Evolutionary conservation across 2,329 filamentous ascomycete genomes (phyloP).

Genomic region (Colletotrichum sansevieriae): DNA sequence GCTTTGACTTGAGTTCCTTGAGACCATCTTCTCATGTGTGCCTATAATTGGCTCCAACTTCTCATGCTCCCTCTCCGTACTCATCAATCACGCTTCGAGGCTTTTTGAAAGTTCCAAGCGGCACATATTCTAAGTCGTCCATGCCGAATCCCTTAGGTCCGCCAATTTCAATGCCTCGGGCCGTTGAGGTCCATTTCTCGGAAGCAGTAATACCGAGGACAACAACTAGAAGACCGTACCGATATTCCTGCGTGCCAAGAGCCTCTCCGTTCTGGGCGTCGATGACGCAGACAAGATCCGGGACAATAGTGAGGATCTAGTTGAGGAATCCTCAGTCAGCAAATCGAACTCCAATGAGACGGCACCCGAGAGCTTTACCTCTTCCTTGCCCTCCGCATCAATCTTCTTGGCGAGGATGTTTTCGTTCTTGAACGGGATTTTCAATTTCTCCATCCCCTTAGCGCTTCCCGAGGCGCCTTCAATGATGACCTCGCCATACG

Average conservation of each 20-base stretch:
- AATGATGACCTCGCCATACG: constrained; percentile 71
- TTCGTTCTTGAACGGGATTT: constrained; percentile 81
- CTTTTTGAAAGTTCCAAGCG: constrained; percentile 58
- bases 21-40: no score
- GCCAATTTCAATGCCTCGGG: constrained; percentile 56
- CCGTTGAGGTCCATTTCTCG: constrained; percentile 58
- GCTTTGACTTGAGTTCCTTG: no score
- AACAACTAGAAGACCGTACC: constrained; percentile 64
- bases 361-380: constrained; percentile 43
- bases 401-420: constrained; percentile 71
- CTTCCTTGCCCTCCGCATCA: constrained; percentile 45
- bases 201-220: constrained; percentile 62
- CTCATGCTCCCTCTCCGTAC: constrained; percentile 43
- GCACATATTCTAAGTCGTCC: constrained; percentile 44
- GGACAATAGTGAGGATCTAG: constrained; percentile 65
- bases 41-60: no score
- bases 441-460: constrained; percentile 58
- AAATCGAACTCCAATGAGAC: not conserved
- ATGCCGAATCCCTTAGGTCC: constrained; percentile 65
- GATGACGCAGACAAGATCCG: constrained; percentile 68
- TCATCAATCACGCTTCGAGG: constrained; percentile 62
- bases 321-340: constrained; percentile 44
- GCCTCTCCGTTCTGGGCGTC: constrained; percentile 69
- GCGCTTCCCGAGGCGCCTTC: constrained; percentile 51
- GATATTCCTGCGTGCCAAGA: constrained; percentile 68